Base-by-base conservation (phyloP, 1,284 basidiomycete species). In the Hortiboletus rubellus region DNA sequence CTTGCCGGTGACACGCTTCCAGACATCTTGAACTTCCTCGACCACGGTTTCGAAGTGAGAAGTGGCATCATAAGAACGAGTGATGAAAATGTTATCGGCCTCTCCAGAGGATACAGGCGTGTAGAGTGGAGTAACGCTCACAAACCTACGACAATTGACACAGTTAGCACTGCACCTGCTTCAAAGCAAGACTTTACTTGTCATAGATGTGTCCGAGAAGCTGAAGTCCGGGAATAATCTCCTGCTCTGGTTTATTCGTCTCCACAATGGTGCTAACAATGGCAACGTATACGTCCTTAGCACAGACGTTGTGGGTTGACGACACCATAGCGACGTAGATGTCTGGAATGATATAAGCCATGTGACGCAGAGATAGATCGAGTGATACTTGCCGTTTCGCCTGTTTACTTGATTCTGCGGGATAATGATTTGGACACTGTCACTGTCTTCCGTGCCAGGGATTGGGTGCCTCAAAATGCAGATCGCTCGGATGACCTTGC, bases 191-290 rank as follows among this genome's bases (percentile, higher is more conserved):
- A 54, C 45, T 22, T 75, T 67, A 95, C 95, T 99, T 98, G 73
- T 99, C 96, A 69, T 92, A 83, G 68, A 99, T 95, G 42, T 90
- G 85, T 9, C 97, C 97, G 46, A 99, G 86, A 42, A 99, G 86
- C 66, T 92, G 86, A 58, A 99, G 85, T 69, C 94, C 97, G 45
- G 96, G 93, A 27, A 80, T 77, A 63, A 99, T 93, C 79, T 99
- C 97, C 38, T 87, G 81, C 76, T 99, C 96, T 36, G 97, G 97
- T 61, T 83, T 87, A 71, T 87, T 84, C 2, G 96, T 98, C 81
- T 99, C 97, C 52, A 99, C 96, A 65, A 99, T 92, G 34, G 97
- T 99, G 63, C 95, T 98, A 63, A 99, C 97, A 66, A 98, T 98
- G 34, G 95, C 97, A 65, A 99, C 85, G 75, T 95, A 96, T 62